phyloP scores from a whole-genome alignment of 768 basidiomycete genomes.

The Paxillus rubicundulus region DNA sequence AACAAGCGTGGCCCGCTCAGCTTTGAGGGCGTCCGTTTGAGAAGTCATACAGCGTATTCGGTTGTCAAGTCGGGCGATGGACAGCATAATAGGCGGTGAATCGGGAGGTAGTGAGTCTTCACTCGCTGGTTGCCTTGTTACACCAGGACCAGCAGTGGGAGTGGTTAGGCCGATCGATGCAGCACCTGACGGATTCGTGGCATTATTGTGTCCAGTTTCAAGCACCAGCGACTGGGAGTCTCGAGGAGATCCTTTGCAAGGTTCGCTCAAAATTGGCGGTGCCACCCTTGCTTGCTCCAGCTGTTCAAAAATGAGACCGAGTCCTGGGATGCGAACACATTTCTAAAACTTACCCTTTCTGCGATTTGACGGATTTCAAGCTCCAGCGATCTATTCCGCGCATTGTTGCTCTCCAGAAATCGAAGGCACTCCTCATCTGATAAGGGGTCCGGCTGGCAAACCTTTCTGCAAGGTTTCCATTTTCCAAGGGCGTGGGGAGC shows the following conservation, averaged over 20 bases:
- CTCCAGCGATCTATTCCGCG: slow-evolving; percentile 44
- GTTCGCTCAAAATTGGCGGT: not conserved
- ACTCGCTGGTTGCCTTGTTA: not conserved
- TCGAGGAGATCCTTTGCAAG: not conserved
- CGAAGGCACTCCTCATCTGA: slow-evolving; percentile 41
- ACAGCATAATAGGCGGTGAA: slow-evolving; percentile 11
- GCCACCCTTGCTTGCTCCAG: slow-evolving; percentile 20
- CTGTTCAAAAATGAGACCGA: slow-evolving; percentile 7
- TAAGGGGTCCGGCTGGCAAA: slow-evolving; percentile 20
- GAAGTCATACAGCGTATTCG: slow-evolving; percentile 36
- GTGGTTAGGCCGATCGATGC: slow-evolving; percentile 19
- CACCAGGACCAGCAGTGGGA: slow-evolving; percentile 3
- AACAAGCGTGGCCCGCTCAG: slow-evolving; percentile 35
- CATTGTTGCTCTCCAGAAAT: slow-evolving; percentile 37
- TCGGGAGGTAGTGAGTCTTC: not conserved
- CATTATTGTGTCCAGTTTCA: not conserved
- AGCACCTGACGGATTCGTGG: slow-evolving; percentile 11
- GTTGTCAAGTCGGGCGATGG: slow-evolving; percentile 33
- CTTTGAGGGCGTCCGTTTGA: slow-evolving; percentile 36
- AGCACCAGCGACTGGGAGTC: not conserved
- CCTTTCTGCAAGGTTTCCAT: not conserved
- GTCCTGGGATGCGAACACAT: not conserved
- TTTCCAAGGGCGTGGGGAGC: not conserved
- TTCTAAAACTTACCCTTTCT: slow-evolving; percentile 31
- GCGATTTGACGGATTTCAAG: slow-evolving; percentile 41